These are phyloP conservation scores for Boletus coffeatus DNA, from an alignment of 1,284 basidiomycete genomes.

Conservation along the genomic window DNA sequence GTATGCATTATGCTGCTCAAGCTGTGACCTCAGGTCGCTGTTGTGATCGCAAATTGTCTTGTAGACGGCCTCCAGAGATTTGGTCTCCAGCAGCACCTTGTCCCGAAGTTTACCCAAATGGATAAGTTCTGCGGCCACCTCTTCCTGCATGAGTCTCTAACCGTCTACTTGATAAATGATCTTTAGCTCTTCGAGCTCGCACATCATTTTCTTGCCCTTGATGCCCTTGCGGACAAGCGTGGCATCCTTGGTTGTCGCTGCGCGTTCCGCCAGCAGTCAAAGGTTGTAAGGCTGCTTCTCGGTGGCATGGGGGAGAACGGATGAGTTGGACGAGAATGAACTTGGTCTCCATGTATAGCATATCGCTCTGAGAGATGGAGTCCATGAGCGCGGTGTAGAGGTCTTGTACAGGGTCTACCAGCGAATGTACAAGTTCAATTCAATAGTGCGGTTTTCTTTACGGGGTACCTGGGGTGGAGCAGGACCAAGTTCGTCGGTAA, in stretches of 20 bases:
- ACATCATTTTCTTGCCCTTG: conserved; percentile 98
- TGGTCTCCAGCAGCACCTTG: conserved; percentile 91
- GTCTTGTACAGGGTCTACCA: conserved; percentile 99
- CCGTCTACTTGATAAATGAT: conserved; percentile 81
- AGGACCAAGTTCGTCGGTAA: conserved; percentile 92
- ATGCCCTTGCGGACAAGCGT: conserved; percentile 93
- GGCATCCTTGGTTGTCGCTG: conserved; percentile 96
- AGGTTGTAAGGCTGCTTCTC: conserved; percentile 90
- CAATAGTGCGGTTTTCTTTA: conserved; percentile 94
- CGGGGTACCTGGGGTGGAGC: conserved; percentile 94
- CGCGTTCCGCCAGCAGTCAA: conserved; percentile 85
- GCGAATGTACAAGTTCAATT: conserved; percentile 90
- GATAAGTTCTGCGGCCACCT: conserved; percentile 91
- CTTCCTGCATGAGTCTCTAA: conserved; percentile 95
- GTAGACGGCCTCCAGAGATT: conserved; percentile 92
- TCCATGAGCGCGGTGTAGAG: conserved; percentile 96
- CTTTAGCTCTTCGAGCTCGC: conserved; percentile 90
- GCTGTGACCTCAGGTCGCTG: conserved; percentile 91
- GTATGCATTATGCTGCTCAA: conserved; percentile 99
- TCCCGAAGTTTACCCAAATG: conserved; percentile 96
- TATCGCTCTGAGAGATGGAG: conserved; percentile 95
- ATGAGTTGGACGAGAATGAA: conserved; percentile 98
- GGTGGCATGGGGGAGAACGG: conserved; percentile 84
- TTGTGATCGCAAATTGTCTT: conserved; percentile 99
- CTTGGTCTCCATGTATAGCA: conserved; percentile 99